These are phyloP conservation scores for Tripterygium wilfordii DNA, from an alignment of 177 flowering plant species.

Conservation along the genomic window DNA sequence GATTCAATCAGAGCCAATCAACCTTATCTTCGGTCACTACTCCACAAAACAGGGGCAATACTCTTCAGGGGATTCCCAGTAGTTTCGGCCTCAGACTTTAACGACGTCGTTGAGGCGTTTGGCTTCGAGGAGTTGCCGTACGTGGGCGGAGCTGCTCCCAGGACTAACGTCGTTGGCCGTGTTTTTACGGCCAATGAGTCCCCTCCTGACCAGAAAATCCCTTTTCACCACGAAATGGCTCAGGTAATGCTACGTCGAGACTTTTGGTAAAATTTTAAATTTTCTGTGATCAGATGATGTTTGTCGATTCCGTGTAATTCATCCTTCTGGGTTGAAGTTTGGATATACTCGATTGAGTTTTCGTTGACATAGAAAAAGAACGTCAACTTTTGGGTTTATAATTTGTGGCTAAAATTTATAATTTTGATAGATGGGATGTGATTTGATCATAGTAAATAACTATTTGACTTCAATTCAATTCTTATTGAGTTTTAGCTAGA, in stretches of 20 bases:
- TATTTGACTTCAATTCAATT: no score
- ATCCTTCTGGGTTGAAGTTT: no score
- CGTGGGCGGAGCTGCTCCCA: slow-evolving; percentile 82
- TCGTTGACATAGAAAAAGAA: no score
- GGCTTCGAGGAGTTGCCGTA: slow-evolving; percentile 81
- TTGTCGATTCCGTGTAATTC: no score
- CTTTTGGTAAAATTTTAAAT: no score
- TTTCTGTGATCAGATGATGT: no score
- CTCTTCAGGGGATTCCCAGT: slow-evolving; percentile 71
- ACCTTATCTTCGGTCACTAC: slow-evolving; percentile 39
- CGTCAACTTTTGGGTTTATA: no score
- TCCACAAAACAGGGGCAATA: slow-evolving; percentile 56
- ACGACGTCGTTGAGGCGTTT: slow-evolving; percentile 81
- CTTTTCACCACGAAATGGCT: slow-evolving; percentile 93
- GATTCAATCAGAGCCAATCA: slow-evolving; percentile 36
- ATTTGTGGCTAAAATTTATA: no score
- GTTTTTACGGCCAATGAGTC: slow-evolving; percentile 91
- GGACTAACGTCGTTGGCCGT: slow-evolving; percentile 71
- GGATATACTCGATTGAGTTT: no score
- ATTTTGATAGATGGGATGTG: no score
- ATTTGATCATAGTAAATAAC: no score
- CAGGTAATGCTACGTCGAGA: slow-evolving; percentile 34
- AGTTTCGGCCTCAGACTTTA: slow-evolving; percentile 58
- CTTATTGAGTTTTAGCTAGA: no score
- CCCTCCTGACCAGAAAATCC: slow-evolving; percentile 84